Base-by-base conservation (phyloP, 2,329 filamentous ascomycete genomes). In the Arthrobotrys sinensis region DNA sequence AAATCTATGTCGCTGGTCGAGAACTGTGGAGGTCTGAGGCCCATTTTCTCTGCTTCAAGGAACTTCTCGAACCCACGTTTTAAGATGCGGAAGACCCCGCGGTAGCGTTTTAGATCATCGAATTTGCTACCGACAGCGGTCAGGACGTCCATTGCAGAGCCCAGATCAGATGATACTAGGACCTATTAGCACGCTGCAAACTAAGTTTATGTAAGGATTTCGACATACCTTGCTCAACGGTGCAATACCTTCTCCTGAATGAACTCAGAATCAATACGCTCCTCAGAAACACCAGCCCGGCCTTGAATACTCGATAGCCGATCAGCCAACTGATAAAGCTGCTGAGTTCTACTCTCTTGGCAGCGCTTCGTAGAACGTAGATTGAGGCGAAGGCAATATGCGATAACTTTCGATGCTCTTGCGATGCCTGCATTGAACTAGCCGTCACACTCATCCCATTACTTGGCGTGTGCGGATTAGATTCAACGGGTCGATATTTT, bases 241-340 rank as follows among this genome's bases (percentile, higher is more conserved):
- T 79, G 48, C 76, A 79, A 8, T 79, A 79, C n/a, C 76, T 63
- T 19, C 76, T 73, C 12, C 76, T 53, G 40, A 79, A 79, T 3
- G 67, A 63, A n/a, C 63, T 73, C n/a, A 79, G 43, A 8, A 75
- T 69, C 3, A 79, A 50, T 3, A 79, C 76, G 11, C 69, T 73
- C 14, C 76, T 64, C 16, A 79, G 34, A 40, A 79, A 79, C 14
- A 79, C 70, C 36, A 79, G 40, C 8, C 76, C 76, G 12, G 76
- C 76, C 32, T 79, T 79, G 40, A 79, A 79, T 6, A 79, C 76
- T n/a, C 76, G 50, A 45, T 79, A 79, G 8, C 76, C 76, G n/a
- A 79, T 75, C 48, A 75, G 46, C 76, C 68, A 75, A 28, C 70
- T 73, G 21, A 73, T 73, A 28, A 79, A 79, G 34, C 70, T 73